These are phyloP conservation scores for Cercospora sp. DNA, from an alignment of 2,329 filamentous ascomycete species.

Conservation along the genomic window DNA sequence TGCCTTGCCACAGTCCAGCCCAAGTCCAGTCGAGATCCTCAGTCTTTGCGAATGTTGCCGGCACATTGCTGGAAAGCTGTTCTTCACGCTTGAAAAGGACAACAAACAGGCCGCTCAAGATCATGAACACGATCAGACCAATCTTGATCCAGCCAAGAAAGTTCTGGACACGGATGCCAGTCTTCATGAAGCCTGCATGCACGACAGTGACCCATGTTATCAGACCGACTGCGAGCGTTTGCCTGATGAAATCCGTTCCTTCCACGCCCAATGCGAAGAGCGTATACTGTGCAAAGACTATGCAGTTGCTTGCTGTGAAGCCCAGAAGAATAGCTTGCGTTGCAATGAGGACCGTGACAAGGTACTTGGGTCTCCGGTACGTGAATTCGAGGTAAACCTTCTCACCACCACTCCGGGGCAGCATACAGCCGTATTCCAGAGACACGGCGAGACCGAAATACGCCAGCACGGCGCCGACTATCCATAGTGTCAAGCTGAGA, in stretches of 20 bases:
- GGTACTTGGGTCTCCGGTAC: slow-evolving; percentile 62
- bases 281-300: slow-evolving; percentile 28
- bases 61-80: not conserved
- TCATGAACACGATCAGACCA: slow-evolving; percentile 42
- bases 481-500: slow-evolving; percentile 62
- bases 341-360: slow-evolving; percentile 64
- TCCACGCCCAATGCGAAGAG: slow-evolving; percentile 58
- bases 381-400: slow-evolving; percentile 73
- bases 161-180: slow-evolving; percentile 43
- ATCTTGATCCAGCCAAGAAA: slow-evolving; percentile 46
- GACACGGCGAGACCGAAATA: slow-evolving; percentile 56
- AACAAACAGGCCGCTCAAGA: slow-evolving; percentile 41
- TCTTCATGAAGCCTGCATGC: slow-evolving; percentile 42
- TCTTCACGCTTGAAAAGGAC: slow-evolving; percentile 34
- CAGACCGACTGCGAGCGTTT: slow-evolving; percentile 49
- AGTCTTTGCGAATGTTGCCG: not conserved
- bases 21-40: slow-evolving; percentile 25
- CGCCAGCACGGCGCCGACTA: slow-evolving; percentile 61
- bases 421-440: slow-evolving; percentile 69
- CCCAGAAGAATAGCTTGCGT: slow-evolving; percentile 64
- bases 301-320: slow-evolving; percentile 68
- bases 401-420: slow-evolving; percentile 65
- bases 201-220: slow-evolving; percentile 43
- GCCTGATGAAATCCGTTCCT: slow-evolving; percentile 54
- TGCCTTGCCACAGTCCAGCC: slow-evolving; percentile 26